Conservation (phyloP, 768 basidiomycete genomes). For the Calocybe indica region DNA sequence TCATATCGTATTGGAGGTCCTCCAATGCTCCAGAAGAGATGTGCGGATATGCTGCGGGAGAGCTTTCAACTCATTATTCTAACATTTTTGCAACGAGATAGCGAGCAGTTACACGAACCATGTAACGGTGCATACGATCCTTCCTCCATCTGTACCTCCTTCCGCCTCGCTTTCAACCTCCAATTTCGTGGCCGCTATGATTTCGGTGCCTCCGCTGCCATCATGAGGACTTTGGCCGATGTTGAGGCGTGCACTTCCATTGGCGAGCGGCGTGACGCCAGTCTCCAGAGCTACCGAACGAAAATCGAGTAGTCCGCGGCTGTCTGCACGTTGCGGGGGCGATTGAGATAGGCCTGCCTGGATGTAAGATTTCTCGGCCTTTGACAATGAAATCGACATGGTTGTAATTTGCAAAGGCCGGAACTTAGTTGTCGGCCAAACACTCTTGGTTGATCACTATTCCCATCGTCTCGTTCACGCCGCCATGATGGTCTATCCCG, state of each 20-base stretch:
- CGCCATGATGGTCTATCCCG: conserved; percentile 23
- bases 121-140: conserved; percentile 62
- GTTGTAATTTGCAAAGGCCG: too few species aligned
- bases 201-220: conserved; percentile 66
- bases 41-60: conserved; percentile 75
- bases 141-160: conserved; percentile 48
- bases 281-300: conserved; percentile 70
- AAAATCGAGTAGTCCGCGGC: conserved; percentile 61
- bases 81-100: conserved; percentile 3
- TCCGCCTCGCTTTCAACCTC: conserved; percentile 62
- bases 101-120: conserved; percentile 53
- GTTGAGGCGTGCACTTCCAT: conserved; percentile 74
- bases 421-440: too few species aligned
- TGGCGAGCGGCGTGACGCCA: conserved; percentile 73
- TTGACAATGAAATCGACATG: neutral
- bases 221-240: conserved; percentile 56
- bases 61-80: conserved; percentile 36
- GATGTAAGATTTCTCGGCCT: conserved; percentile 71
- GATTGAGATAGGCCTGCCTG: conserved; percentile 53
- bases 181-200: conserved; percentile 72
- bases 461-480: too few species aligned
- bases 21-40: conserved; percentile 60
- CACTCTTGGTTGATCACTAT: too few species aligned
- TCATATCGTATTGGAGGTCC: conserved; percentile 72
- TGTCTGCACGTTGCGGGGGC: conserved; percentile 71